phyloP scores from a whole-genome alignment of 768 basidiomycete species.

The Boletus sp. region DNA sequence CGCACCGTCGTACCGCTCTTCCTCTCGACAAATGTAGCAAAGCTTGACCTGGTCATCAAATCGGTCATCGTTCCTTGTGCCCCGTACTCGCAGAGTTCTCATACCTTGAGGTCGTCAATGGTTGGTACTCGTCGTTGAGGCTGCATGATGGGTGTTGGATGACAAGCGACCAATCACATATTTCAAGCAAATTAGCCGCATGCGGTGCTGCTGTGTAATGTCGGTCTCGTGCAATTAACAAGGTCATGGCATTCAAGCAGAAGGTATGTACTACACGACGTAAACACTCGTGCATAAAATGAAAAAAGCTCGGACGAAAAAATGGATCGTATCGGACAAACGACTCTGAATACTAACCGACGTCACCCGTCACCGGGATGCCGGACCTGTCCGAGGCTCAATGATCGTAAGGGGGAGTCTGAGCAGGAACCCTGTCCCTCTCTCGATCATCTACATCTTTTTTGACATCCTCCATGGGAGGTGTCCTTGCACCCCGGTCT shows the following conservation, averaged over 20 bases:
- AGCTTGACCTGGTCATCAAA: conserved; percentile 52
- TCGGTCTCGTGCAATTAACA: not conserved
- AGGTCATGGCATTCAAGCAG: conserved; percentile 15
- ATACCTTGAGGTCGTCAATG: conserved; percentile 34
- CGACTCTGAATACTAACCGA: conserved; percentile 6
- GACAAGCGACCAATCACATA: not conserved
- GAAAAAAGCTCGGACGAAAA: conserved; percentile 2
- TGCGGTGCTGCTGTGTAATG: not conserved
- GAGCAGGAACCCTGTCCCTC: conserved; percentile 45
- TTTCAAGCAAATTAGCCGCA: not conserved
- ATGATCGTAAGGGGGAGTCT: conserved; percentile 61
- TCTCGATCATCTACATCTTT: conserved; percentile 48
- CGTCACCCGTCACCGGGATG: not conserved
- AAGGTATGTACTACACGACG: conserved; percentile 22
- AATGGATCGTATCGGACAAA: not conserved
- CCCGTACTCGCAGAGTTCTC: not conserved
- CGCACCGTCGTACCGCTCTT: conserved; percentile 52
- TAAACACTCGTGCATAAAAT: conserved; percentile 3
- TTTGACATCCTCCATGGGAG: conserved; percentile 42
- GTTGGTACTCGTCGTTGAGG: conserved; percentile 29
- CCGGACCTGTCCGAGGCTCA: conserved; percentile 23
- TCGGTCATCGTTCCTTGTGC: conserved; percentile 1
- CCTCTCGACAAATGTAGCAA: conserved; percentile 80
- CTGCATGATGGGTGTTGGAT: conserved; percentile 21
- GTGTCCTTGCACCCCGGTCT: conserved; percentile 51